Evolutionary conservation across 352 stramenopile species (phyloP).

Genomic region (Globisporangium orthogonon): DNA sequence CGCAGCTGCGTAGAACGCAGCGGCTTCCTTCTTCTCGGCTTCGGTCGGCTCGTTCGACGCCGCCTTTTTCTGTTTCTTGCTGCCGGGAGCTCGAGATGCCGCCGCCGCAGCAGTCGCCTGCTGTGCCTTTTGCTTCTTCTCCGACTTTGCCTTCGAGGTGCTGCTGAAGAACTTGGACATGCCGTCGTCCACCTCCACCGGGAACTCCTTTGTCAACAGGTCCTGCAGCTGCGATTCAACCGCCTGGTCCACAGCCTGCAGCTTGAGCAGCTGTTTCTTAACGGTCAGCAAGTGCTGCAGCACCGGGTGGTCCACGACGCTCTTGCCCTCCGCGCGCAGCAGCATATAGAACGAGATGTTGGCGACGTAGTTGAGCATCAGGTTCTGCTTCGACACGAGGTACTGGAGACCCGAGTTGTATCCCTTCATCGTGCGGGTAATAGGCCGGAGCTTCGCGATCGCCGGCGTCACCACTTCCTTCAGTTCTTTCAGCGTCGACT

Average conservation of each 20-base stretch:
- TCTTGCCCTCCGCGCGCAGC: slow-evolving; percentile 73
- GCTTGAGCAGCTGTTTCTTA: slow-evolving; percentile 71
- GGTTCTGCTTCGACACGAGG: slow-evolving; percentile 71
- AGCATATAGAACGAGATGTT: slow-evolving; percentile 88
- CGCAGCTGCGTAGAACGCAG: slow-evolving; percentile 72
- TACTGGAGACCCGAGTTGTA: slow-evolving; percentile 69
- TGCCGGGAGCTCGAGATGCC: not conserved
- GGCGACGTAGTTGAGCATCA: slow-evolving; percentile 79
- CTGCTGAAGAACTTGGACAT: slow-evolving; percentile 65
- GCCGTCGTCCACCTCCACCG: slow-evolving; percentile 42
- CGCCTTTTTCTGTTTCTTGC: slow-evolving; percentile 41
- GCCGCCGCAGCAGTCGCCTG: slow-evolving; percentile 4
- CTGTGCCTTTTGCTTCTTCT: slow-evolving; percentile 13
- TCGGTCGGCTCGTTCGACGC: slow-evolving; percentile 18
- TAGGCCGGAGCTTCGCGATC: slow-evolving; percentile 65
- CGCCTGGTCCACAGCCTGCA: slow-evolving; percentile 45
- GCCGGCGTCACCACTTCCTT: slow-evolving; percentile 59
- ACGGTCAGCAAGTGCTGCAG: slow-evolving; percentile 66
- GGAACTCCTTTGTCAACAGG: slow-evolving; percentile 61
- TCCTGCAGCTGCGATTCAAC: slow-evolving; percentile 58
- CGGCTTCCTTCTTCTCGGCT: slow-evolving; percentile 48
- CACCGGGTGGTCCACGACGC: slow-evolving; percentile 69
- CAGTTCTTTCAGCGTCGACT: slow-evolving; percentile 58
- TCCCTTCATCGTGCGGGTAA: slow-evolving; percentile 43
- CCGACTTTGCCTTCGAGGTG: slow-evolving; percentile 9